phyloP scores from a whole-genome alignment of 768 basidiomycete species.

The Trametes sanguinea region DNA sequence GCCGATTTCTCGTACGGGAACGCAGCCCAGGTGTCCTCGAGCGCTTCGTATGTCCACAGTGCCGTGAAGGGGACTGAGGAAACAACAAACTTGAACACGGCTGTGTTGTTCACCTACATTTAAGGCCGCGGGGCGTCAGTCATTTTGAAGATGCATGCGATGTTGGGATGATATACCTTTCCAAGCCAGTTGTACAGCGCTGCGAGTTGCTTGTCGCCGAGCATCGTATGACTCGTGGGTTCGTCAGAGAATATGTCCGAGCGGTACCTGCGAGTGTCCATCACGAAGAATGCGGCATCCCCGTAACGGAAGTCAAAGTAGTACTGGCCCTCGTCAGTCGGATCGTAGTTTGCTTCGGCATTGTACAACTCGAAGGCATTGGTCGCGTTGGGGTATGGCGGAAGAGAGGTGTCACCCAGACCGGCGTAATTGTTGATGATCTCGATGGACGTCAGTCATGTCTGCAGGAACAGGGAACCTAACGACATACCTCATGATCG shows the following conservation, averaged over 20 bases:
- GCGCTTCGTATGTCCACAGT: constrained; percentile 66
- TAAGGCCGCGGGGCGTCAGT: not conserved
- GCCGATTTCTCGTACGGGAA: constrained; percentile 60
- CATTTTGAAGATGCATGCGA: not conserved
- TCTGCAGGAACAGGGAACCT: not conserved
- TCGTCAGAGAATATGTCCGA: constrained; percentile 42
- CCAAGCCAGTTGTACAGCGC: constrained; percentile 65
- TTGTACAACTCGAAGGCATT: constrained; percentile 61
- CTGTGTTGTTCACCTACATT: constrained; percentile 67
- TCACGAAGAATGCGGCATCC: constrained; percentile 75
- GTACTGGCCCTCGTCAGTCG: constrained; percentile 43
- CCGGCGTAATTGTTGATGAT: constrained; percentile 72
- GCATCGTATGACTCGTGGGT: constrained; percentile 56
- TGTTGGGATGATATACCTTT: constrained; percentile 37
- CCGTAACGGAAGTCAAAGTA: constrained; percentile 67
- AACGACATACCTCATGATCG: constrained; percentile 60
- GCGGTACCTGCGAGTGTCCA: constrained; percentile 69
- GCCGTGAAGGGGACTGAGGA: constrained; percentile 75
- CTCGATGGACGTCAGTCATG: constrained; percentile 34
- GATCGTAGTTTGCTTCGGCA: constrained; percentile 62
- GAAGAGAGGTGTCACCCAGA: constrained; percentile 49
- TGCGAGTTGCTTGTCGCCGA: constrained; percentile 64
- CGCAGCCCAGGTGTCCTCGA: constrained; percentile 69
- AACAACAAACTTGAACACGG: constrained; percentile 77
- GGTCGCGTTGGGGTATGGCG: constrained; percentile 58